phyloP scores from a whole-genome alignment of 768 basidiomycete species.

The Psilocybe subaeruginosa region DNA sequence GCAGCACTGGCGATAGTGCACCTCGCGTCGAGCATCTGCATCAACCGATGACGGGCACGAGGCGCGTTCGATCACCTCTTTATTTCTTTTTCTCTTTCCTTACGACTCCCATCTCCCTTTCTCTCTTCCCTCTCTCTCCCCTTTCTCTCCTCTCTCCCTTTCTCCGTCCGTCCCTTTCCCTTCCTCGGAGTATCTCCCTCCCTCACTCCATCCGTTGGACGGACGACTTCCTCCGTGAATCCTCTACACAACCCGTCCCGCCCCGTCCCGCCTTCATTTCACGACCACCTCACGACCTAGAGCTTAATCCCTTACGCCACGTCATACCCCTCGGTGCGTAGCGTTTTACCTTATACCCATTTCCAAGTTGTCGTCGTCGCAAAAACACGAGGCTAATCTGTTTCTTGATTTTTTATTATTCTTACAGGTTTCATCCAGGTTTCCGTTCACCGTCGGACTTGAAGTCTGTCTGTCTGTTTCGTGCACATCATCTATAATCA shows the following conservation, averaged over 20 bases:
- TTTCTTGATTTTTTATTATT: not conserved
- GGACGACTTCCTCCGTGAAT: too few species aligned
- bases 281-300: constrained; percentile 5
- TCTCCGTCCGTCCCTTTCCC: not conserved
- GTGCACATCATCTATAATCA: not conserved
- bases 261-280: not conserved
- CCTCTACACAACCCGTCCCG: not conserved
- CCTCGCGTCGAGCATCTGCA: not conserved
- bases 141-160: not conserved
- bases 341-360: too few species aligned
- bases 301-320: not conserved
- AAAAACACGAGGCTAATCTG: not conserved
- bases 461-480: constrained; percentile 5
- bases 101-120: constrained; percentile 1
- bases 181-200: not conserved
- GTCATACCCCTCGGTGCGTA: not conserved
- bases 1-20: not conserved
- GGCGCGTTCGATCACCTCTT: not conserved
- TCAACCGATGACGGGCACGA: constrained; percentile 7
- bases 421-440: not conserved
- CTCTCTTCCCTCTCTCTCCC: not conserved
- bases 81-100: not conserved
- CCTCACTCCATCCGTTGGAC: not conserved
- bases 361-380: too few species aligned
- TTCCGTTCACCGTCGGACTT: constrained; percentile 1